Evolutionary conservation across 2,329 filamentous ascomycete species (phyloP), one percentile per base, ranked within the genome.

Genomic region (Colletotrichum sp.): DNA sequence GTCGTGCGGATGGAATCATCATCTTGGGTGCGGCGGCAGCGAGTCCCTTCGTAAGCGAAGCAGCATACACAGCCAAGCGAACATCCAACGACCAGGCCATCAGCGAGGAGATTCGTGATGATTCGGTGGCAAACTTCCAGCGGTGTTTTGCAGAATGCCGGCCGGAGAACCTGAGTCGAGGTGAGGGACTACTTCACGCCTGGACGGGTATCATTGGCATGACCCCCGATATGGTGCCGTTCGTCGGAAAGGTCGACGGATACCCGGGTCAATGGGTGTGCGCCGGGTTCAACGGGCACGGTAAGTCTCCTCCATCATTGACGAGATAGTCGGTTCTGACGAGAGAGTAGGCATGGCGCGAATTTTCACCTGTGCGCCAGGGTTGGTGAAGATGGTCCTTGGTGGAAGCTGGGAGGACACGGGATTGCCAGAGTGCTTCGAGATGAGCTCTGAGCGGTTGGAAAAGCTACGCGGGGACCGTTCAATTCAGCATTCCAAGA

Each of bases 141-240:
- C 22, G 36, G 8, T 72, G 62, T n/a, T 66, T 67, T 32, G 32
- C 62, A 15, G 61, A 59, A 13, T 72, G 69, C 22, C 22, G 32
- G 22, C 65, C 65, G n/a, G 64, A 69, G 36, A 69, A 61, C 5
- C 30, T 73, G 29, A 68, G 55, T 2, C 71, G 29, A 12, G 88
- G 87, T 0, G 87, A 88, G 77, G 87, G 87, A 0, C 77, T 88
- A 19, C 83, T 87, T 67, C 85, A 89, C 77, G 82, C 83, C 3
- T 89, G 87, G 87, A 87, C 85, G 1, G 88, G 87, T 0, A 87
- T 89, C 75, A 85, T 89, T 44, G 87, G 82, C 15, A 86, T 88
- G 86, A 89, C 87, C 55, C 80, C 83, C 0, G 86, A 89, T 78
- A 86, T 82, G 13, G 86, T 88, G 15, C 87, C 88, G 1, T 85